Base-by-base conservation (phyloP, 2,329 filamentous ascomycete species). In the Laburnicola sp. region DNA sequence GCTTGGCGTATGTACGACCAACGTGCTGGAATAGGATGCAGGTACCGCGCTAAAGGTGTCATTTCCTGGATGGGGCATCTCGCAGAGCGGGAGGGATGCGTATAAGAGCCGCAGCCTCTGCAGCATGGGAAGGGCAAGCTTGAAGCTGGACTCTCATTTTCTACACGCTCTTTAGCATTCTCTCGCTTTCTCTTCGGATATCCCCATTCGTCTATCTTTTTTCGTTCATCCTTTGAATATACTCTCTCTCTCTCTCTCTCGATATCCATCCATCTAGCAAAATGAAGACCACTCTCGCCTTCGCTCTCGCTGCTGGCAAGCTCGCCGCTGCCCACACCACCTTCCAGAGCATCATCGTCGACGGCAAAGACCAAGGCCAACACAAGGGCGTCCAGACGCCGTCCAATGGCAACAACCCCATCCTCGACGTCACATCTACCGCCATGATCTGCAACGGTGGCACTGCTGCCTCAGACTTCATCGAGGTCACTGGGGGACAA, bases 401-500 rank as follows among this genome's bases (percentile, higher is more conserved):
- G n/a, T 60, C 69, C 54, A 66, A 68, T 59, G 58, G 56, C 57
- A 74, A 74, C 65, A 65, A 66, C 60, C 70, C 71, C 54, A 65
- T 74, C 52, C 54, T 54, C 11, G 68, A 73, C 60, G 70, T 73
- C 48, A 69, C 66, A 41, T 71, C 67, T 16, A 49, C 59, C 32
- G 51, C 58, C 48, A 71, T 74, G 64, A 60, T 57, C 47, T 74
- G 71, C 66, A 74, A 74, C 53, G 66, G 65, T 43, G 68, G 66
- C 11, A 60, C 57, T 27, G 48, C 57, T 11, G 61, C 63, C 36
- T 55, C 72, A 4, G 69, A 77, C 61, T 74, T 75, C 16, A 73
- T 79, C 58, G 67, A 71, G 10, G 77, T 80, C 54, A 76, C 76
- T 43, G 74, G 60, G 54, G 80, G 80, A 49, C 76, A 78, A 55